Evolutionary conservation across 768 basidiomycete genomes (phyloP).

Genomic region (Lactarius deliciosus): DNA sequence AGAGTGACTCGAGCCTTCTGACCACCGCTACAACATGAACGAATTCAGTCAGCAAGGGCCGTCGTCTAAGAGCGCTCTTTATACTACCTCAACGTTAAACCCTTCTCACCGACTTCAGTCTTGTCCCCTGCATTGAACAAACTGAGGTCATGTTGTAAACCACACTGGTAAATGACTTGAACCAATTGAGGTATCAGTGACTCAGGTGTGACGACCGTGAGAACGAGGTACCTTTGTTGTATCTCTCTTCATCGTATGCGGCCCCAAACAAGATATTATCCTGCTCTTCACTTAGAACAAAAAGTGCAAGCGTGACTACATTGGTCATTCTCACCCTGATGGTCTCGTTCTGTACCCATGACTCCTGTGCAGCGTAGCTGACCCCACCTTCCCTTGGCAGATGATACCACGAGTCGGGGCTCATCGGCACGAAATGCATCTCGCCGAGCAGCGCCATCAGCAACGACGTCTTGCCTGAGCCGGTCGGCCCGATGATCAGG

Average conservation of each 20-base stretch:
- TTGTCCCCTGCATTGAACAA: slow-evolving; percentile 50
- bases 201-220: not conserved
- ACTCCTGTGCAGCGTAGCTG: slow-evolving; percentile 80
- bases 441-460: slow-evolving; percentile 67
- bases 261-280: slow-evolving; percentile 55
- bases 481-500: slow-evolving; percentile 58
- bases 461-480: slow-evolving; percentile 60
- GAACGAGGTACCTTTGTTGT: slow-evolving; percentile 38
- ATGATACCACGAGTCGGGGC: slow-evolving; percentile 60
- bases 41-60: not conserved
- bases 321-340: slow-evolving; percentile 47
- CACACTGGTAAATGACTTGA: slow-evolving; percentile 30
- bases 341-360: slow-evolving; percentile 83
- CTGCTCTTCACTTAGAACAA: slow-evolving; percentile 26
- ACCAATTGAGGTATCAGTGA: not conserved
- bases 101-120: slow-evolving; percentile 61
- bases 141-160: slow-evolving; percentile 42
- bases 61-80: not conserved
- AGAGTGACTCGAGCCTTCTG: slow-evolving; percentile 60
- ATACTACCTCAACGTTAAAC: slow-evolving; percentile 42
- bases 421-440: slow-evolving; percentile 59
- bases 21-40: slow-evolving; percentile 42
- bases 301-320: not conserved
- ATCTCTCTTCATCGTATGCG: slow-evolving; percentile 45
- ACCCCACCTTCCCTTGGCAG: slow-evolving; percentile 69